Evolutionary conservation across 306 rosid genomes (phyloP).

Genomic region (Canavalia gladiata): DNA sequence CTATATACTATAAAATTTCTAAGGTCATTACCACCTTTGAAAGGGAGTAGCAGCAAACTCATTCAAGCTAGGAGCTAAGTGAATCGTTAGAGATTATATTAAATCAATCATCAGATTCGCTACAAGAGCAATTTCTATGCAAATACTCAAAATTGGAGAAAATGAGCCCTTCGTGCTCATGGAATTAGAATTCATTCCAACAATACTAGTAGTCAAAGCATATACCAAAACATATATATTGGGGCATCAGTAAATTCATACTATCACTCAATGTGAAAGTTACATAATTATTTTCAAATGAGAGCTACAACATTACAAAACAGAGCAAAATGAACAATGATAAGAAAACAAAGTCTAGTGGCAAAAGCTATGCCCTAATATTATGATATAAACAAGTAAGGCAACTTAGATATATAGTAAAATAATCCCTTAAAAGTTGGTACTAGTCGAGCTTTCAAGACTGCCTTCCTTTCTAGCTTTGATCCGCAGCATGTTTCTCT

Average conservation of each 20-base stretch:
- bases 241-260: constrained; percentile 2
- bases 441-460: constrained; percentile 17
- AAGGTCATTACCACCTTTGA: constrained; percentile 9
- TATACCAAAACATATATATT: background rate
- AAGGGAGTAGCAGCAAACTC: background rate
- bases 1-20: background rate
- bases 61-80: background rate
- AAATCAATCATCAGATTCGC: background rate
- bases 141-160: background rate
- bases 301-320: constrained; percentile 44
- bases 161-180: constrained; percentile 15
- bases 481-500: constrained; percentile 5
- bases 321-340: constrained; percentile 34
- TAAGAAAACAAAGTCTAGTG: constrained; percentile 24
- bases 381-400: constrained; percentile 44
- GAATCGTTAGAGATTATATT: background rate
- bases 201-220: background rate
- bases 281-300: constrained; percentile 24
- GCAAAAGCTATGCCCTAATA: constrained; percentile 34
- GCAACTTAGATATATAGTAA: constrained; percentile 39
- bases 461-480: constrained; percentile 32
- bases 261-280: constrained; percentile 41
- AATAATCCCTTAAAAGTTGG: constrained; percentile 34
- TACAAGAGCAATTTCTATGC: background rate
- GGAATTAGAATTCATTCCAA: constrained; percentile 6